Percentiles rank a stretch among this genome's conserved stretches.
These are phyloP conservation scores for Xylariaceae sp. DNA, from an alignment of 2,329 filamentous ascomycete species.

Conservation along the genomic window DNA sequence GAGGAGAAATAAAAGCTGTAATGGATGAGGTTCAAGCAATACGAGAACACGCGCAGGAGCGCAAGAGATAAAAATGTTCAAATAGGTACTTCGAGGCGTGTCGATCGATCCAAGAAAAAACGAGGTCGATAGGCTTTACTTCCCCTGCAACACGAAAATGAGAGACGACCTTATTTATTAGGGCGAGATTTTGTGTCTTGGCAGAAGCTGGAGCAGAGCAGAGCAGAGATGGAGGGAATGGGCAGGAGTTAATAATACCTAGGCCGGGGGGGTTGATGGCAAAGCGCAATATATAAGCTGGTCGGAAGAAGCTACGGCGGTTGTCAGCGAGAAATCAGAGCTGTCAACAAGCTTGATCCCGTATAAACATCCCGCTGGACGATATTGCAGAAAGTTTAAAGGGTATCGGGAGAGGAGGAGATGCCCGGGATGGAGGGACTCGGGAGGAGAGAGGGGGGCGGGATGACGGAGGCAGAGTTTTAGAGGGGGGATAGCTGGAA, in stretches of 20 bases:
- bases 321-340: not conserved
- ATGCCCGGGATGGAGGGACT: not conserved
- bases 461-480: not conserved
- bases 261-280: not conserved
- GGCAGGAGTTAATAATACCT: not conserved
- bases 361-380: not conserved
- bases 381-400: not conserved
- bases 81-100: not conserved
- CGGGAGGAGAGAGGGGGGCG: not conserved
- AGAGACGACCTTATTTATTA: not conserved
- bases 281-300: not conserved
- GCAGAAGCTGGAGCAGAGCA: not conserved
- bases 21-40: not conserved
- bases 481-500: too few relatives aligned
- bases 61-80: not conserved
- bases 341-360: not conserved
- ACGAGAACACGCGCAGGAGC: slow-evolving; percentile 1
- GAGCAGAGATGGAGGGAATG: not conserved
- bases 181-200: not conserved
- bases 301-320: not conserved
- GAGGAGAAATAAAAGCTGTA: not conserved
- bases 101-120: not conserved
- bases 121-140: not conserved
- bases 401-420: not conserved
- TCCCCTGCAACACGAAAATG: not conserved